A percentile compares a stretch with the other conserved stretches of the same genome.
Evolutionary conservation across 2,329 filamentous ascomycete genomes (phyloP).

Genomic region (Cytospora mali): DNA sequence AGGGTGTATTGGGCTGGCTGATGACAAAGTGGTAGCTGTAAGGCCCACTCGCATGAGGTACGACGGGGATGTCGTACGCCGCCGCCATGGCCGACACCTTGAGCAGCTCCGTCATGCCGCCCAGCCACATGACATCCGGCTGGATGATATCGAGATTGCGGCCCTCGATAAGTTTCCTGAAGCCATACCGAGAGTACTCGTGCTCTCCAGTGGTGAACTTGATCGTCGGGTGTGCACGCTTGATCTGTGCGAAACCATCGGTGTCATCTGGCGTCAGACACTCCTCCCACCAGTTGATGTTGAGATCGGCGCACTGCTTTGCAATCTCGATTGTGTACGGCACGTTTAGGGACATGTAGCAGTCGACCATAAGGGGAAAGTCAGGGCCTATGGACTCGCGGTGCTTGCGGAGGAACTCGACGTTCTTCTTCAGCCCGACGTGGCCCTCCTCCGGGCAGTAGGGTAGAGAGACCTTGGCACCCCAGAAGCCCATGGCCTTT

Average conservation of each 20-base stretch:
- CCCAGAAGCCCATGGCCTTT: conserved; percentile 85
- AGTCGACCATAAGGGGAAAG: conserved; percentile 93
- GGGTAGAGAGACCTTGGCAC: conserved; percentile 86
- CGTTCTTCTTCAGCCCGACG: conserved; percentile 81
- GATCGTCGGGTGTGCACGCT: conserved; percentile 83
- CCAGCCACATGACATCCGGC: conserved; percentile 97
- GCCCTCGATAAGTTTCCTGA: conserved; percentile 89
- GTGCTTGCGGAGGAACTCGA: conserved; percentile 85
- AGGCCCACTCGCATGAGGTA: conserved; percentile 90
- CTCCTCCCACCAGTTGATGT: conserved; percentile 98
- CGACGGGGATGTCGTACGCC: conserved; percentile 91
- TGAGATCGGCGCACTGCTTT: conserved; percentile 77
- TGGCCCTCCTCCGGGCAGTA: conserved; percentile 88
- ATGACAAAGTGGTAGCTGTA: conserved; percentile 98
- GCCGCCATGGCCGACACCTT: conserved; percentile 87
- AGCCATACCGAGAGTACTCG: conserved; percentile 91
- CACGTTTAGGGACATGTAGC: conserved; percentile 95
- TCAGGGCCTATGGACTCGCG: conserved; percentile 83
- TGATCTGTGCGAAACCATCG: conserved; percentile 86
- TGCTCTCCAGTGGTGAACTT: conserved; percentile 97
- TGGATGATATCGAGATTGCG: conserved; percentile 93
- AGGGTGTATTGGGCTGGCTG: conserved; percentile 88
- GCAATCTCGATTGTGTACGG: conserved; percentile 90
- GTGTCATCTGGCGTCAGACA: conserved; percentile 89
- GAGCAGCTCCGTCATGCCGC: conserved; percentile 87